Evolutionary conservation across 352 stramenopile species (phyloP), one percentile per base, ranked within the genome.

Genomic region (Phytophthora pluvialis): DNA sequence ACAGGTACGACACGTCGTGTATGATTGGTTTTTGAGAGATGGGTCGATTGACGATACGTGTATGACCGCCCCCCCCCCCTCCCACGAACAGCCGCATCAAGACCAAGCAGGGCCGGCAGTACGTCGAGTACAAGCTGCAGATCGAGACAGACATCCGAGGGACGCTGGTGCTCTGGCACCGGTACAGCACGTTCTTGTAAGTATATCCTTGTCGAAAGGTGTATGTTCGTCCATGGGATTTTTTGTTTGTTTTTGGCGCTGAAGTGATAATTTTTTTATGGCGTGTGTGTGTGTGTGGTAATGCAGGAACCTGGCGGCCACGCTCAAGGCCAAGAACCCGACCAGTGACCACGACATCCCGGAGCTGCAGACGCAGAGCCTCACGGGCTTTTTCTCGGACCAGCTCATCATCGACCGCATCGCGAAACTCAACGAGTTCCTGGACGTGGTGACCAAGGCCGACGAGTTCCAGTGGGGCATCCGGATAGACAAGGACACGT

Each of bases 391-490:
- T 69, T 92, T 92, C 75, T 93, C 86, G 71, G 82, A 93, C 46
- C 83, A 93, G 56, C 66, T 94, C n/a, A 92, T 94, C 48, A 81
- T 91, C 33, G 86, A 94, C 72, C 86, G 85, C 51, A 92, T 95
- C 58, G 85, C 80, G 31, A 91, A 92, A 58, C 73, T 95, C 6
- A 95, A 95, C 64, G 82, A 93, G 71, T 95, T 95, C 55, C 64
- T 95, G 55, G 83, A 93, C 61, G 84, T 91, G 32, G 85, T 93
- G 48, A 93, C 85, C 50, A 91, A 90, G 65, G 83, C 85, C 15
- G 83, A 93, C 51, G 84, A 91, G 64, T 94, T 95, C 72, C 85
- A 95, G 58, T 95, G 87, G 87, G 87, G 85, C 40, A 95, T 95
- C 71, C 83, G 87, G 75, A 93, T 95, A 88, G 85, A 95, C 73